Base-by-base conservation (phyloP, 2,329 filamentous ascomycete species). In the Exophiala spinifera region DNA sequence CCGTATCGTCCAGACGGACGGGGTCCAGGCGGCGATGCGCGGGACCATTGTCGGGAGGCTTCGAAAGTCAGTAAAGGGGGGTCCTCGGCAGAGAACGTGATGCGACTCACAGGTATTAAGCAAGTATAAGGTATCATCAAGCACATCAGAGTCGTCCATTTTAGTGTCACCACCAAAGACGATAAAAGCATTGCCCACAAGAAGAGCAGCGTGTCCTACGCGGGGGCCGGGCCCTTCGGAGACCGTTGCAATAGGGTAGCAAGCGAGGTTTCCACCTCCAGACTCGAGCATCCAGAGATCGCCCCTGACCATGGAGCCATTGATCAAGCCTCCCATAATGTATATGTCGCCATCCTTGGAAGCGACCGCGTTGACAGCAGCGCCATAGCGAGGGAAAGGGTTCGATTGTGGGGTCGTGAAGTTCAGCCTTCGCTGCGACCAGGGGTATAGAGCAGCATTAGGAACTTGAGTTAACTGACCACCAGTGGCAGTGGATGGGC, bases 111-210 rank as follows among this genome's bases (percentile, higher is more conserved):
- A 96, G 46, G 94, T 99, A 74, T 99, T 99, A 48, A 99, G 79
- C 47, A 99, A 81, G 72, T 99, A 99, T 11, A 99, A 77, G 0
- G 94, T 97, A 73, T 99, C 92, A 66, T 99, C 94, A 54, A 99
- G 76, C 46, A 89, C 80, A 71, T 99, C 94, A 28, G 84, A 83
- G 67, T 97, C 94, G 51, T 96, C 91, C 69, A 96, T 87, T 73
- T 99, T 99, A 48, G 94, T 99, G 71, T 99, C 95, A 68, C 94
- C 94, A 46, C 94, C 95, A 68, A 97, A 99, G 11, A 99, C 94
- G 64, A 99, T 99, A 70, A 97, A 99, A 0, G 94, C 94, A 72
- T 99, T 99, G 54, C 95, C 95, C 50, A 99, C 94, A 14, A 99
- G 79, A 66, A 99, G 77, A 76, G 91, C 95, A 17, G 92, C 82